phyloP scores from a whole-genome alignment of 176 grass and related monocot species.

The Bolboschoenus planiculmis region DNA sequence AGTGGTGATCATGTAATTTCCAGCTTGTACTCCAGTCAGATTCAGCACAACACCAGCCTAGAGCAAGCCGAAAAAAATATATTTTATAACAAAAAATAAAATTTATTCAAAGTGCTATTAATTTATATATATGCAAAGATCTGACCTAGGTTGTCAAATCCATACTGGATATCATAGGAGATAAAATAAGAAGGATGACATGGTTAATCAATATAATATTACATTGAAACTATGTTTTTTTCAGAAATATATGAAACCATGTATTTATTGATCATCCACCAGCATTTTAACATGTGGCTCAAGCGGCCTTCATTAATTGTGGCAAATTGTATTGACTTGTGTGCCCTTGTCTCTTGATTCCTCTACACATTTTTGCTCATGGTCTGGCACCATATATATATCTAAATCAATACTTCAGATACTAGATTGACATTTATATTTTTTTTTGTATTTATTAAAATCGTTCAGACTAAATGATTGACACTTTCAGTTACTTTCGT shows the following conservation, averaged over 20 bases:
- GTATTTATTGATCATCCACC: neutral
- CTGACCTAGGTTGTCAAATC: neutral
- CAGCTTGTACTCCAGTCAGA: neutral
- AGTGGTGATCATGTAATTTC: constrained; percentile 9
- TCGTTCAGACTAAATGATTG: neutral
- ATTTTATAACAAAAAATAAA: neutral
- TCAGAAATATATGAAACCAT: neutral
- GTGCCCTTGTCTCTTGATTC: neutral
- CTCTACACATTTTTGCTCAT: neutral
- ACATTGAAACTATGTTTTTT: neutral
- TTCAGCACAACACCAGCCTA: neutral
- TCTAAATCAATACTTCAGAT: neutral
- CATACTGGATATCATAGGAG: neutral
- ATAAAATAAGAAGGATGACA: neutral
- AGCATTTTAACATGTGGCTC: neutral
- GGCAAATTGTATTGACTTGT: neutral
- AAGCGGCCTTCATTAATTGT: neutral
- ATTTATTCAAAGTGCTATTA: neutral
- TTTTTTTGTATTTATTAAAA: neutral
- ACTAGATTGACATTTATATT: neutral
- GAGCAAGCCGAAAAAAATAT: neutral
- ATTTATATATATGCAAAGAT: neutral
- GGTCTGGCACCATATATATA: neutral
- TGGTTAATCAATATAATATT: neutral
- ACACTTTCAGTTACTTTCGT: neutral